Evolutionary conservation across 768 basidiomycete species (phyloP).

Genomic region (Pisolithus sp.): DNA sequence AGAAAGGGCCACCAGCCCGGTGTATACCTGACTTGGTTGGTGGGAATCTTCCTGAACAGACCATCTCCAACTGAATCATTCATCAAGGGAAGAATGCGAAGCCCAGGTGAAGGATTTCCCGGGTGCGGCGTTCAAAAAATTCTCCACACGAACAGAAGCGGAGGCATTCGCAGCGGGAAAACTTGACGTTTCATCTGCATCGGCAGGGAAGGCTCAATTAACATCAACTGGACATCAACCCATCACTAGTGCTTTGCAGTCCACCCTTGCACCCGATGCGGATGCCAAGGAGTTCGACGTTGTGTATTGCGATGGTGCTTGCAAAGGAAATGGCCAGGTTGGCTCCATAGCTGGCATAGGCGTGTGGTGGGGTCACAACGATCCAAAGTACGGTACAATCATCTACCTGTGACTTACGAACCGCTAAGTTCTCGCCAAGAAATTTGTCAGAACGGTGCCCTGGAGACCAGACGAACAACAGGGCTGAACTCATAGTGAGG

Average conservation of each 20-base stretch:
- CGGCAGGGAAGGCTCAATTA: constrained; percentile 4
- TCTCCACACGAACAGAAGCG: constrained; percentile 51
- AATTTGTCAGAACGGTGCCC: constrained; percentile 81
- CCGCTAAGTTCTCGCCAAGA: constrained; percentile 31
- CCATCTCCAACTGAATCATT: constrained; percentile 21
- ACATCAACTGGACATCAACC: constrained; percentile 18
- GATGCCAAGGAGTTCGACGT: constrained; percentile 34
- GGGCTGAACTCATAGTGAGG: constrained; percentile 78
- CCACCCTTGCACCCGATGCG: constrained; percentile 4
- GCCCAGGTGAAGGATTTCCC: constrained; percentile 59
- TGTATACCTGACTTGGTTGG: constrained; percentile 66
- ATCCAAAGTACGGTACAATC: constrained; percentile 41
- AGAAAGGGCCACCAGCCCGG: constrained; percentile 56
- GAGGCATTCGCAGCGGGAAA: constrained; percentile 43
- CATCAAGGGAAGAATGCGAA: constrained; percentile 63
- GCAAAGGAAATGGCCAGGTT: constrained; percentile 69
- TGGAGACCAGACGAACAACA: constrained; percentile 79
- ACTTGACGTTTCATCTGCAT: constrained; percentile 10
- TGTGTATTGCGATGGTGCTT: constrained; percentile 90
- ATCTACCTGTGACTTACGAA: neutral
- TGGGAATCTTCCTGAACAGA: constrained; percentile 4
- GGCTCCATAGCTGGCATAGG: constrained; percentile 76
- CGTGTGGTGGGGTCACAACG: constrained; percentile 77
- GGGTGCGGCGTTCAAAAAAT: constrained; percentile 63
- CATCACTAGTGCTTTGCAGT: neutral